These are phyloP conservation scores for Usnea hakonensis DNA, from an alignment of 495 filamentous ascomycete genomes.

Conservation along the genomic window DNA sequence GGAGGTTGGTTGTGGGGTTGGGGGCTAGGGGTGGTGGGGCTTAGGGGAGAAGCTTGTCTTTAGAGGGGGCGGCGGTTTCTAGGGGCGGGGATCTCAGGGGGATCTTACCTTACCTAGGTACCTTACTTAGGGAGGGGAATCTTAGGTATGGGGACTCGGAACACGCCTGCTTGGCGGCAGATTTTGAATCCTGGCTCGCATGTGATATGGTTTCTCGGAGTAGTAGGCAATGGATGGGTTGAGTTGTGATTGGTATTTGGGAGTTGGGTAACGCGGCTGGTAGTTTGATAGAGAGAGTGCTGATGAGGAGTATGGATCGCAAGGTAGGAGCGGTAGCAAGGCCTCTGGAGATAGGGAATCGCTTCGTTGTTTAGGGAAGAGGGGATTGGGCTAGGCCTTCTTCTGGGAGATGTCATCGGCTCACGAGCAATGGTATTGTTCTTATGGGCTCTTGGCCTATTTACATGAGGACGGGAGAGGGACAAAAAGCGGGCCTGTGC, in stretches of 20 bases:
- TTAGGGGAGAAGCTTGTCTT: too few relatives aligned
- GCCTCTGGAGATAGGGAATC: neutral
- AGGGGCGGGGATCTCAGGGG: too few relatives aligned
- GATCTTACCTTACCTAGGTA: too few relatives aligned
- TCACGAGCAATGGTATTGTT: too few relatives aligned
- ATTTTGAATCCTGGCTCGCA: slow-evolving; percentile 7
- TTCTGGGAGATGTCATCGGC: neutral
- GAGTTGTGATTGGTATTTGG: neutral
- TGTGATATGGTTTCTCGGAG: slow-evolving; percentile 14
- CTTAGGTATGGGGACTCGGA: slow-evolving; percentile 2
- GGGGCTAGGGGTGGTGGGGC: too few relatives aligned
- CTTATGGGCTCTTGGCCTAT: too few relatives aligned
- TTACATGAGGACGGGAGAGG: too few relatives aligned
- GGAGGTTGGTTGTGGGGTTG: neutral
- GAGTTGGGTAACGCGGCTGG: neutral
- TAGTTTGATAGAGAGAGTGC: neutral
- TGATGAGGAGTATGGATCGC: neutral
- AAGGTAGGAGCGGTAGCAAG: neutral
- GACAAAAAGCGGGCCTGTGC: too few relatives aligned
- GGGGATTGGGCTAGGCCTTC: too few relatives aligned
- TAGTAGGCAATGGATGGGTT: slow-evolving; percentile 11
- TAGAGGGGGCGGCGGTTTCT: too few relatives aligned
- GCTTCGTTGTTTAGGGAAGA: neutral
- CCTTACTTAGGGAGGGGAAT: neutral
- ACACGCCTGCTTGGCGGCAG: too few relatives aligned